Evolutionary conservation across 2,329 filamentous ascomycete genomes (phyloP).

Genomic region (Alternaria gaisen): DNA sequence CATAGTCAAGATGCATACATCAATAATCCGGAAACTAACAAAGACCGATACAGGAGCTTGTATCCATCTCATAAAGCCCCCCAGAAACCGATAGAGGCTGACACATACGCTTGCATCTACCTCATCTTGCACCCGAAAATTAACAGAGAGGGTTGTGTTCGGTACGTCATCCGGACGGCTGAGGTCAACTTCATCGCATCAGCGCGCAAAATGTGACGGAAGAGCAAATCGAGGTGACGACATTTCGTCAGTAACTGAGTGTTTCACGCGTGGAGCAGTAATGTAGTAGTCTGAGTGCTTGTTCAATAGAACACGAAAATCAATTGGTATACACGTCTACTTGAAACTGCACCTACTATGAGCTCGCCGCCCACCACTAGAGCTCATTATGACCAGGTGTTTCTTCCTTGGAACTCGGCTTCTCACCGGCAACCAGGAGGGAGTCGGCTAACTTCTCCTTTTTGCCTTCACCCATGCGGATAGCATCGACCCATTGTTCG

Average conservation of each 20-base stretch:
- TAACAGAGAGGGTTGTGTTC: too few relatives aligned
- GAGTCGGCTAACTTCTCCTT: slow-evolving; percentile 74
- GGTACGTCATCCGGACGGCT: neutral
- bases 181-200: neutral
- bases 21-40: too few relatives aligned
- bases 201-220: too few relatives aligned
- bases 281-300: neutral
- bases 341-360: neutral
- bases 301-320: neutral
- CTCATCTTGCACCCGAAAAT: too few relatives aligned
- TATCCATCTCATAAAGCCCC: too few relatives aligned
- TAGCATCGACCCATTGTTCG: slow-evolving; percentile 89
- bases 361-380: slow-evolving; percentile 8
- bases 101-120: too few relatives aligned
- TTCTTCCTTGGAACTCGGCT: slow-evolving; percentile 3
- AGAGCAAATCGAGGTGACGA: neutral
- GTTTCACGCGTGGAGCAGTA: neutral
- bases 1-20: too few relatives aligned
- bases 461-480: slow-evolving; percentile 84
- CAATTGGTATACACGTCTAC: neutral
- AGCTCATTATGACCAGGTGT: slow-evolving; percentile 37
- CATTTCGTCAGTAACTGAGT: neutral
- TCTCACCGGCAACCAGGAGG: slow-evolving; percentile 45
- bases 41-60: too few relatives aligned
- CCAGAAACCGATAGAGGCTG: too few relatives aligned